Base-by-base conservation (phyloP, 139 green algal genomes). In the Chlamydomonas incerta region DNA sequence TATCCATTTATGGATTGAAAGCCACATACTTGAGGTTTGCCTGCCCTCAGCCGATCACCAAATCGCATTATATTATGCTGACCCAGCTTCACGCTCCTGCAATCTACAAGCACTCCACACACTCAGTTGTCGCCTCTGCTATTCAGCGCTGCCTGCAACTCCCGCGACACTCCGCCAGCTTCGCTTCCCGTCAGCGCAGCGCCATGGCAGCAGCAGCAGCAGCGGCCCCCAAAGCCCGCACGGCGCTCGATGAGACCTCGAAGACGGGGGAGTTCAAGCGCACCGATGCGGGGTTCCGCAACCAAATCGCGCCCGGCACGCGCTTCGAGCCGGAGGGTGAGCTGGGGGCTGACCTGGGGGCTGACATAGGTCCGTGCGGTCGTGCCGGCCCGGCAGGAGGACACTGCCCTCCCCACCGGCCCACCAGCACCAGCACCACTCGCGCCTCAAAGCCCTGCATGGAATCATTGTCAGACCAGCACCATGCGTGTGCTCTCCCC, bases 261-360 rank as follows among this genome's bases (percentile, higher is more conserved):
- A 50, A n/a, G 5, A 89, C 74, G 4, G 94, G 93, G 26, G 89
- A 91, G 29, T 93, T 93, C 74, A 90, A 90, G 62, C 72, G 90
- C 28, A 89, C 87, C 0, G 87, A 85, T 13, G 88, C 89, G 20
- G 87, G 81, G 6, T 91, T 90, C 63, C 73, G 94, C 1, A 84
- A 93, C 57, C 79, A 66, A 21, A 90, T 97, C 26, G 66, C 90
- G 24, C 79, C 84, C 34, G 94, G 92, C 2, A 80, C 71, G 8
- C 26, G 71, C 8, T 95, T 95, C 21, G 75, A 87, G 47, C 89
- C 93, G 2, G 94, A 95, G 88, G 93, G 92, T 93, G 71, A 50
- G 82, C 21, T 2, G 5, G 31, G 21, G 24, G 50, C 3, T 46
- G 34, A 31, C 71, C 29, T 13, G 55, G 20, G 4, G 20, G 55